A percentile compares a stretch with the other conserved stretches of the same genome.
phyloP scores from a whole-genome alignment of 2,329 filamentous ascomycete genomes.

The Arthrobotrys entomopaga region DNA sequence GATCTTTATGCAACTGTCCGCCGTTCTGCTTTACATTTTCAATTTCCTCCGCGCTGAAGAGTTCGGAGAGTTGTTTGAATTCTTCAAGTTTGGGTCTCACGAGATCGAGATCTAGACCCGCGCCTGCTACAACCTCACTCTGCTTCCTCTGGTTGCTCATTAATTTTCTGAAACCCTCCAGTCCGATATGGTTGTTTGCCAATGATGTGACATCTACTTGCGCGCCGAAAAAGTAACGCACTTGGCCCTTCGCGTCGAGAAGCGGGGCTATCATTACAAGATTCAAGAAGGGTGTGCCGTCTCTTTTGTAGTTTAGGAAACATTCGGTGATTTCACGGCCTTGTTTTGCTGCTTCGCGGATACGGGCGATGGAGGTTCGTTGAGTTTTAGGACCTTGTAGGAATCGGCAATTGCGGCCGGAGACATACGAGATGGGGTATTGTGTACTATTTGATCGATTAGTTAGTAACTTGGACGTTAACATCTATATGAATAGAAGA shows the following conservation, averaged over 20 bases:
- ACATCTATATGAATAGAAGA: slow-evolving; percentile 70
- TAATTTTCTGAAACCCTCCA: slow-evolving; percentile 71
- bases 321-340: slow-evolving; percentile 79
- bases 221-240: slow-evolving; percentile 77
- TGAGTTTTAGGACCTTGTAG: slow-evolving; percentile 79
- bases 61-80: slow-evolving; percentile 74
- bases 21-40: slow-evolving; percentile 72
- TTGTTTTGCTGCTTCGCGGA: slow-evolving; percentile 70
- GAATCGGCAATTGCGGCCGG: slow-evolving; percentile 81
- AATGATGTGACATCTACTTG: slow-evolving; percentile 77
- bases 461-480: slow-evolving; percentile 1
- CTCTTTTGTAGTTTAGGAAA: slow-evolving; percentile 79
- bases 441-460: slow-evolving; percentile 72
- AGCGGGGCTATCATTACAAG: slow-evolving; percentile 78
- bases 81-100: slow-evolving; percentile 63
- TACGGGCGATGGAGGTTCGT: slow-evolving; percentile 69
- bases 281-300: slow-evolving; percentile 81
- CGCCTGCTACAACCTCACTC: slow-evolving; percentile 43
- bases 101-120: slow-evolving; percentile 46
- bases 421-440: slow-evolving; percentile 76
- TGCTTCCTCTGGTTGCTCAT: slow-evolving; percentile 60
- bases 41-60: slow-evolving; percentile 75
- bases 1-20: slow-evolving; percentile 69
- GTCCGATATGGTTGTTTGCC: slow-evolving; percentile 72
- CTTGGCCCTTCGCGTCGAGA: slow-evolving; percentile 73